These are phyloP conservation scores for Chlamydomonas sphaeroides DNA, from an alignment of 139 green algal species.

Conservation along the genomic window DNA sequence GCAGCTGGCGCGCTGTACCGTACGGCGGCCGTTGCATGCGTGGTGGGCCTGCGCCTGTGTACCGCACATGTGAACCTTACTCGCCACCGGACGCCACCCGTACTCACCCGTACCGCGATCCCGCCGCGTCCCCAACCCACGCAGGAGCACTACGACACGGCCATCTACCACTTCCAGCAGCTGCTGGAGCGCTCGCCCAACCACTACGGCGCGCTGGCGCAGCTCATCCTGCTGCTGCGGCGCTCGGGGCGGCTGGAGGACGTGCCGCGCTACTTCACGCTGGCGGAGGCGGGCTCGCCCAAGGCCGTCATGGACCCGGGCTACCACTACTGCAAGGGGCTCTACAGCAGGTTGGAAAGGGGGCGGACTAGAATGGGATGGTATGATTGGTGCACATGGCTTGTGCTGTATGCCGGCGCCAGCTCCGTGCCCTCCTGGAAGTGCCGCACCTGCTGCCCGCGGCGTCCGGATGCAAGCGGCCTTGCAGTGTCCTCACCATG, in stretches of 20 bases:
- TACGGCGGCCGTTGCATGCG: no score
- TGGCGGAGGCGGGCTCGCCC: slow-evolving; percentile 47
- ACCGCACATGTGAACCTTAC: background rate
- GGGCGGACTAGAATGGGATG: no score
- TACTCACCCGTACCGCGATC: background rate
- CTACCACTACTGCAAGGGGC: slow-evolving; percentile 73
- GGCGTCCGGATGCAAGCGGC: no score
- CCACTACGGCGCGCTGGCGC: slow-evolving; percentile 74
- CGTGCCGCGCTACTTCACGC: slow-evolving; percentile 49
- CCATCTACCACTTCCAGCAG: slow-evolving; percentile 83
- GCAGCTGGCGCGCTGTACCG: no score
- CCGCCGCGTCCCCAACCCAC: background rate
- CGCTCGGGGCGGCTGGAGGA: slow-evolving; percentile 63
- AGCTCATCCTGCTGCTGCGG: slow-evolving; percentile 71
- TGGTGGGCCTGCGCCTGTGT: no score
- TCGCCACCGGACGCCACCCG: background rate
- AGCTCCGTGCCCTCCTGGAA: no score
- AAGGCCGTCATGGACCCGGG: slow-evolving; percentile 63
- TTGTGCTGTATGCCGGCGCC: no score
- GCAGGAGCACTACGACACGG: slow-evolving; percentile 78
- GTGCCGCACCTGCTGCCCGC: no score
- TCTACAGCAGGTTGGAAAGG: slow-evolving; percentile 45
- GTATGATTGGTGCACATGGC: no score
- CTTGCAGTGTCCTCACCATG: background rate
- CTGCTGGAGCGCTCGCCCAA: slow-evolving; percentile 73